Conservation (phyloP, 164 flowering plant species). For the Umbellularia californica region DNA sequence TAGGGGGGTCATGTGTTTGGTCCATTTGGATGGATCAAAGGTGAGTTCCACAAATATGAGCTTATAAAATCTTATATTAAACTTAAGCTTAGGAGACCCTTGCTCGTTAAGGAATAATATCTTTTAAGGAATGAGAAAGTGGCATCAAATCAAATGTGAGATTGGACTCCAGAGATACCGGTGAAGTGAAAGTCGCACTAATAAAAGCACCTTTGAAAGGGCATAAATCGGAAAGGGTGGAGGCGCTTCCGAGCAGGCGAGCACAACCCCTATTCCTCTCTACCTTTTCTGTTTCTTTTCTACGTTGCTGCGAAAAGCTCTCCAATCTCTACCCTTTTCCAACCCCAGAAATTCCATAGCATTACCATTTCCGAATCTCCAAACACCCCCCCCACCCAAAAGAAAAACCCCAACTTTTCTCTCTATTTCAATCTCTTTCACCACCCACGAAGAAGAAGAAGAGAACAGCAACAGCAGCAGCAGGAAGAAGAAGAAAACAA, state of each 20-base stretch:
- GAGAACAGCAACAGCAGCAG: background rate
- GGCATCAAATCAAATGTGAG: background rate
- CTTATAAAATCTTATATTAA: too few species aligned
- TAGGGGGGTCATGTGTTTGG: too few species aligned
- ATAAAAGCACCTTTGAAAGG: background rate
- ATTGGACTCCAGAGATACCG: background rate
- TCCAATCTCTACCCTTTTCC: background rate
- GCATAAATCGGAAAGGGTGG: background rate
- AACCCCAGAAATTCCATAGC: background rate
- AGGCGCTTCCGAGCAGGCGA: background rate
- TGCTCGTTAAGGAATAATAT: too few species aligned
- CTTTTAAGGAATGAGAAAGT: background rate
- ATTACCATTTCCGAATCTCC: background rate
- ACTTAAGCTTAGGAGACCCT: too few species aligned
- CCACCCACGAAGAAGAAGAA: background rate
- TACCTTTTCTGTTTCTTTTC: background rate
- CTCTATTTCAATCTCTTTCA: background rate
- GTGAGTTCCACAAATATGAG: too few species aligned
- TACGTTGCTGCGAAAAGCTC: constrained; percentile 7
- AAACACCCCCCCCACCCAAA: background rate
- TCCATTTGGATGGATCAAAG: too few species aligned
- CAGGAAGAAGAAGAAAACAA: background rate
- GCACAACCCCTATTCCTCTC: background rate
- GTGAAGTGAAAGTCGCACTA: background rate
- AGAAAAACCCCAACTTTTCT: too few species aligned